phyloP scores from a whole-genome alignment of 768 basidiomycete genomes.

The Boletus rufocinnamomeus region DNA sequence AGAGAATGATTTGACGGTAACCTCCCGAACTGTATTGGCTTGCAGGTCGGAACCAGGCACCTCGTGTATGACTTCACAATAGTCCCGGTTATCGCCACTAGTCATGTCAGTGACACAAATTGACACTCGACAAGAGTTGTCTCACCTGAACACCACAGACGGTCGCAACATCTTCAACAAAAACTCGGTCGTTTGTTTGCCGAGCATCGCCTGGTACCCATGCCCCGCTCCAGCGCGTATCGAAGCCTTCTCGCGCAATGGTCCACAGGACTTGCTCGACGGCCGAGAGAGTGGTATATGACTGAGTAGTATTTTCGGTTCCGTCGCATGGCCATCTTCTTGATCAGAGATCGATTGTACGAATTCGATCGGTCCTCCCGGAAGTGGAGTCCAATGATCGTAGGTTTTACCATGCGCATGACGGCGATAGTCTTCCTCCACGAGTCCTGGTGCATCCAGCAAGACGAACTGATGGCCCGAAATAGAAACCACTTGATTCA shows the following conservation, averaged over 20 bases:
- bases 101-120: neutral
- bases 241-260: constrained; percentile 66
- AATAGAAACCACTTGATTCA: constrained; percentile 62
- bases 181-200: constrained; percentile 76
- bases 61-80: constrained; percentile 74
- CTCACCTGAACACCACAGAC: constrained; percentile 68
- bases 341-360: constrained; percentile 47
- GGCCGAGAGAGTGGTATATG: constrained; percentile 86
- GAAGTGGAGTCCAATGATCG: constrained; percentile 55
- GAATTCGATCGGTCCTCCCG: constrained; percentile 60
- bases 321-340: constrained; percentile 19
- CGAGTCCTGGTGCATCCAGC: constrained; percentile 75
- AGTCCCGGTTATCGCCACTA: constrained; percentile 91
- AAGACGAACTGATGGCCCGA: constrained; percentile 73
- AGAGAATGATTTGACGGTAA: constrained; percentile 88
- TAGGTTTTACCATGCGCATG: constrained; percentile 51
- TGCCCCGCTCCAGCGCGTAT: constrained; percentile 77
- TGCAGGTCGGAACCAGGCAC: constrained; percentile 29
- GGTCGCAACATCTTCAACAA: constrained; percentile 70
- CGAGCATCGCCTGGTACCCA: constrained; percentile 82
- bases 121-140: neutral
- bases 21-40: constrained; percentile 55
- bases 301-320: constrained; percentile 62
- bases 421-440: constrained; percentile 79
- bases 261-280: constrained; percentile 75